A percentile compares a stretch with the other conserved stretches of the same genome.
phyloP scores from a whole-genome alignment of 2,329 filamentous ascomycete genomes.

The Scedosporium dehoogii region DNA sequence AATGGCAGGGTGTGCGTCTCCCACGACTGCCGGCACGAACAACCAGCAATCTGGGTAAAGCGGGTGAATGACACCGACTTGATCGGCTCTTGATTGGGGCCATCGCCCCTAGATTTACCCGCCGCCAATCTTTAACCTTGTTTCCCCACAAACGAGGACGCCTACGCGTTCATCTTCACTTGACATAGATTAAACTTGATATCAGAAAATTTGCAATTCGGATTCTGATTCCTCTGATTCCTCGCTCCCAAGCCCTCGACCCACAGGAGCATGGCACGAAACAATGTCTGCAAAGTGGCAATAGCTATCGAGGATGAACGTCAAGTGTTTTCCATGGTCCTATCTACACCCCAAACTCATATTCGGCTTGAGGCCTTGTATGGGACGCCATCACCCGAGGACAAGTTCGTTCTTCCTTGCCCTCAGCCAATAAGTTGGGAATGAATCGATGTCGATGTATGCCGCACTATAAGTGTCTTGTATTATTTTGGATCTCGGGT shows the following conservation, averaged over 20 bases:
- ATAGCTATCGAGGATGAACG: too few relatives aligned
- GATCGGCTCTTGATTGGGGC: background rate
- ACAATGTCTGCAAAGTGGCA: too few relatives aligned
- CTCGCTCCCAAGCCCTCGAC: background rate
- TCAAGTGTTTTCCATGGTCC: too few relatives aligned
- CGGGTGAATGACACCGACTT: background rate
- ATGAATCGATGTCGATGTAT: background rate
- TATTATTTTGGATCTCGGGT: background rate
- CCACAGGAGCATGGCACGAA: background rate
- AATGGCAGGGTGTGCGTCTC: background rate
- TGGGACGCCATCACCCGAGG: background rate
- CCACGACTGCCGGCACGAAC: background rate
- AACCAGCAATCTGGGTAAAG: conserved; percentile 6
- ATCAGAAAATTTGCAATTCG: background rate
- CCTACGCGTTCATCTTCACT: conserved; percentile 4
- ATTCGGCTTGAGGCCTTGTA: too few relatives aligned
- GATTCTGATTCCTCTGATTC: background rate
- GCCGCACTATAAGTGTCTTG: background rate
- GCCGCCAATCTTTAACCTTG: conserved; percentile 1
- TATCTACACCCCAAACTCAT: too few relatives aligned
- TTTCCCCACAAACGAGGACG: background rate
- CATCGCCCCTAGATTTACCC: conserved; percentile 4
- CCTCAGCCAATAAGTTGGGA: background rate
- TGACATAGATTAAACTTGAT: conserved; percentile 5
- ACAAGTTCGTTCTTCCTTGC: background rate